Evolutionary conservation across 164 flowering plant species (phyloP), one percentile per base, ranked within the genome.

Genomic region (Macadamia tetraphylla): DNA sequence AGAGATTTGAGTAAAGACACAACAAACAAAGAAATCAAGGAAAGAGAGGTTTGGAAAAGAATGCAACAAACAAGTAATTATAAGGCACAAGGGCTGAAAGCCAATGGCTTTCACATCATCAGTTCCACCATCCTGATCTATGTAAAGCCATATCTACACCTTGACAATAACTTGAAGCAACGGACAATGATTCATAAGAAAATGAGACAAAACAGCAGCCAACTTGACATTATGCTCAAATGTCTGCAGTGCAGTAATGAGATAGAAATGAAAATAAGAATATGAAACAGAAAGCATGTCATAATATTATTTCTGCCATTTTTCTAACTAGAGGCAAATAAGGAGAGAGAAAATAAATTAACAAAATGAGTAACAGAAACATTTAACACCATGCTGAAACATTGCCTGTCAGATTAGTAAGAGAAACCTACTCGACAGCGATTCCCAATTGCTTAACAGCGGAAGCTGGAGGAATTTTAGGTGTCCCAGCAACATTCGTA

Each of bases 391-490:
- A 51, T 62, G 29, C 52, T 35, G 49, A 69, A 32, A 12, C 29
- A 68, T 48, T 71, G 49, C 40, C 51, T 55, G 70, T 60, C 4
- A 51, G 53, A 57, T 10, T 23, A 60, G 23, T 40, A 59, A 65
- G 1, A 62, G 30, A 30, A 55, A 85, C 97, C 86, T 81, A 94
- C 98, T 89, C 89, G 56, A 84, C 66, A 67, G 92, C 97, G 65
- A 75, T 61, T 67, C 90, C 92, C 75, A 94, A 66, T 68, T 89
- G 98, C 73, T 79, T 89, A 61, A 94, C 31, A 30, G 79, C 77
- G 52, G 86, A 76, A 40, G 84, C 15, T 52, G 91, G 84, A 71
- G 97, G 89, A 74, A 94, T 84, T 23, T 65, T 73, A 71, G 73
- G 78, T 52, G 43, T 52, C 58, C 65, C 71, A 14, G 67, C 58